Conservation (phyloP, 78 protist genomes). For the Dictyostelium citrinum region DNA sequence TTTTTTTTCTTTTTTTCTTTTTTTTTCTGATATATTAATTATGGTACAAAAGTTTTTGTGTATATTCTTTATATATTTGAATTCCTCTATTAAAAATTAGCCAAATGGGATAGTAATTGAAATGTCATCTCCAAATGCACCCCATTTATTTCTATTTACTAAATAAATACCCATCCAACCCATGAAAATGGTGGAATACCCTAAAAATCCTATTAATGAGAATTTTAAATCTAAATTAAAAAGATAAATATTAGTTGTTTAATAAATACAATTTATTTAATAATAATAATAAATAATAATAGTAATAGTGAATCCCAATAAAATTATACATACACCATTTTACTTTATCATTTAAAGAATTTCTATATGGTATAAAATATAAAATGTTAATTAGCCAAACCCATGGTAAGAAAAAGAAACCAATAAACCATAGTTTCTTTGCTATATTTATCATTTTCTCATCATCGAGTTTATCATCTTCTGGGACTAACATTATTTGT, state of each 20-base stretch:
- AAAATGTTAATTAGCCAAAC: conserved; percentile 23
- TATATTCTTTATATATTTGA: neutral
- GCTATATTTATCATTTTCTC: conserved; percentile 51
- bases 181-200: conserved; percentile 50
- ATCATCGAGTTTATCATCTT: conserved; percentile 58
- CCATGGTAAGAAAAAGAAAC: conserved; percentile 67
- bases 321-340: conserved; percentile 54
- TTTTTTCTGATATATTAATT: neutral
- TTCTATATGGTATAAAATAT: conserved; percentile 64
- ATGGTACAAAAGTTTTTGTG: neutral
- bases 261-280: no score
- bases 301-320: neutral
- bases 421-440: conserved; percentile 60
- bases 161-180: conserved; percentile 77
- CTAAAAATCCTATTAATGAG: conserved; percentile 74
- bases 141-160: conserved; percentile 55
- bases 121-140: conserved; percentile 40
- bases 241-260: neutral
- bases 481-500: conserved; percentile 49
- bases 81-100: neutral
- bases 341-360: neutral
- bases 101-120: conserved; percentile 62
- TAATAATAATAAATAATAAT: no score
- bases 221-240: conserved; percentile 24
- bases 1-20: neutral